These are phyloP conservation scores for Lactarius trivialis DNA, from an alignment of 768 basidiomycete species.

Conservation along the genomic window DNA sequence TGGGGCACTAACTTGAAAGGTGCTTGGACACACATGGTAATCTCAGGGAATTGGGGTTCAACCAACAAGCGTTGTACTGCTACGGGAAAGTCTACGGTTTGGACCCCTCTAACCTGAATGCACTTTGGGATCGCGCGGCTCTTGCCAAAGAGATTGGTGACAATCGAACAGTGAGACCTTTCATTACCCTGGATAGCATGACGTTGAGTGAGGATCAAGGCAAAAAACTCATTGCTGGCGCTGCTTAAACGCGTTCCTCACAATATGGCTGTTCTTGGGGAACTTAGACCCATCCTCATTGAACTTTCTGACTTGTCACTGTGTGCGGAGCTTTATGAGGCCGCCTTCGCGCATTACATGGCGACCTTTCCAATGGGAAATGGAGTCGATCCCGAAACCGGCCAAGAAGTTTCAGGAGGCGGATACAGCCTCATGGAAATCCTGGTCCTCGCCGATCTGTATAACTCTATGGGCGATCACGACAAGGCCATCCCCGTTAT, in stretches of 20 bases:
- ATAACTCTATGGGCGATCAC: constrained; percentile 63
- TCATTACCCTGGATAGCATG: neutral
- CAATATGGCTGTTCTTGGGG: constrained; percentile 70
- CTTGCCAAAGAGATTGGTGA: constrained; percentile 74
- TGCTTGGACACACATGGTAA: neutral
- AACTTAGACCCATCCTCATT: constrained; percentile 70
- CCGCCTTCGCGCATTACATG: constrained; percentile 68
- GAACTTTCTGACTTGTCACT: constrained; percentile 60
- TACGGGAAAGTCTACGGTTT: constrained; percentile 74
- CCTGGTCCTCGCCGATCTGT: constrained; percentile 80
- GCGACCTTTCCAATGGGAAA: constrained; percentile 43
- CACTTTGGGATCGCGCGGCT: constrained; percentile 83
- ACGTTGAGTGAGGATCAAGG: constrained; percentile 31
- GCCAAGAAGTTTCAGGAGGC: constrained; percentile 26
- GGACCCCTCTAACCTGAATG: constrained; percentile 76
- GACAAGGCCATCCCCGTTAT: constrained; percentile 63
- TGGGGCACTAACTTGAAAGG: constrained; percentile 5
- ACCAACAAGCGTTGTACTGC: constrained; percentile 89
- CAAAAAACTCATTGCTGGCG: constrained; percentile 55
- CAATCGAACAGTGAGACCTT: constrained; percentile 48
- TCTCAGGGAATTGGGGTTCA: constrained; percentile 56
- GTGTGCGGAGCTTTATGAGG: constrained; percentile 62
- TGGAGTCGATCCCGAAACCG: constrained; percentile 30
- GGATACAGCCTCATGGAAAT: constrained; percentile 61
- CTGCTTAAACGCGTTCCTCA: constrained; percentile 75